These are phyloP conservation scores for Verbascum thapsus DNA, from an alignment of 257 asterid genomes.

Conservation along the genomic window DNA sequence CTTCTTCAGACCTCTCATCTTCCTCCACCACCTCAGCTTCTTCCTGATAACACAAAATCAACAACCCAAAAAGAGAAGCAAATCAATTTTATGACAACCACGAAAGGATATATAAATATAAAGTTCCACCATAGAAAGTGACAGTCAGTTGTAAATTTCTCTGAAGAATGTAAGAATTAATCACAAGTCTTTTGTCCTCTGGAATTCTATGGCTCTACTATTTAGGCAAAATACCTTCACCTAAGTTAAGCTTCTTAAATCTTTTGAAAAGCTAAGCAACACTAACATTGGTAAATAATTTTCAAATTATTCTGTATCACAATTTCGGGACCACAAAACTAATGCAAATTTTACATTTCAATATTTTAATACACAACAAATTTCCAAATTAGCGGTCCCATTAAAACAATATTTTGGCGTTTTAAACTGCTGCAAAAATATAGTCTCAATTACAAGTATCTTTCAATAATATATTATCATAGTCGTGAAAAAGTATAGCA, in stretches of 20 bases:
- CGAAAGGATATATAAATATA: neutral
- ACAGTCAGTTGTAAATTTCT: too few species aligned
- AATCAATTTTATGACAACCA: neutral
- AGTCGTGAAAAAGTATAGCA: conserved; percentile 1
- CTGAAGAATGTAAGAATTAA: too few species aligned
- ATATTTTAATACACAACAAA: too few species aligned
- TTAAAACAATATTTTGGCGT: neutral
- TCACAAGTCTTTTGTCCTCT: too few species aligned
- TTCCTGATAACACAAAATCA: conserved; percentile 48
- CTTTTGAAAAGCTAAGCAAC: too few species aligned
- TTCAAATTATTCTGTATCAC: neutral
- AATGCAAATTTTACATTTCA: neutral
- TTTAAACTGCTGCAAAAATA: too few species aligned
- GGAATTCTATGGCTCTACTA: too few species aligned
- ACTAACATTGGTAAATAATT: too few species aligned
- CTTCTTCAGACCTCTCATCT: conserved; percentile 65
- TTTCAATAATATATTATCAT: neutral
- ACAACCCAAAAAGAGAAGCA: neutral
- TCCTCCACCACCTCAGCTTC: conserved; percentile 66
- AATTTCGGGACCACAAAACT: neutral
- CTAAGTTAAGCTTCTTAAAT: too few species aligned
- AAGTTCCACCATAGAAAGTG: too few species aligned
- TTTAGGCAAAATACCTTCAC: too few species aligned
- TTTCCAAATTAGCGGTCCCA: neutral
- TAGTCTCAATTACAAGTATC: neutral